Evolutionary conservation across 495 filamentous ascomycete species (phyloP), one percentile per base, ranked within the genome.

Genomic region (Penicillium taxi): DNA sequence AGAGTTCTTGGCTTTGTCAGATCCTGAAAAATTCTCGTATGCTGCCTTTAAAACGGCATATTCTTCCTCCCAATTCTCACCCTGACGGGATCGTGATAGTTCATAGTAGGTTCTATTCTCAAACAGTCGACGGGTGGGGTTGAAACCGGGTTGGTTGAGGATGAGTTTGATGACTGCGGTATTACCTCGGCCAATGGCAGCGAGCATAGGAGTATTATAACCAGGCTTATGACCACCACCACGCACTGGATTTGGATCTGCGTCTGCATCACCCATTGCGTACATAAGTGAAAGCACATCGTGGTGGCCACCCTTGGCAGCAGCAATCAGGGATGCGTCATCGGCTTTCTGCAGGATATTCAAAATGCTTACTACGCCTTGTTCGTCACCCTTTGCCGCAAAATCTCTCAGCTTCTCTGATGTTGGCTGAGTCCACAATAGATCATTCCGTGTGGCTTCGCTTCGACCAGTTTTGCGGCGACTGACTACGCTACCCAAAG

Each of bases 121-220:
- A 50, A 71, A 74, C 8, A 69, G 53, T 1, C 78, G 75, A 7
- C 77, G 73, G 5, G 81, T 84, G 3, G 88, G 86, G 43, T 94
- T 76, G 44, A 95, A 91, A 4, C 74, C 68, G 18, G 76, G 75
- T 41, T 90, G 84, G 37, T 78, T 77, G 2, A 96, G 68, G 4
- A 98, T 71, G 7, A 94, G 72, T 29, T 80, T 70, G 23, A 98
- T 75, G 24, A 94, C 82, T 30, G 80, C 80, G 17, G 85, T 67
- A 53, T 93, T 91, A 8, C 88, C 88, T 37, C 88, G 78, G 6
- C 91, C 91, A 37, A 98, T 95, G 2, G 91, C 86, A 23, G 86
- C 86, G 19, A 95, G 72, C 74, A 98, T 94, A 2, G 93, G 93
- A 0, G 90, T 96, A 42, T 81, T 81, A 44, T 83, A 67, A 5